Percentiles rank a stretch among this genome's conserved stretches.
These are phyloP conservation scores for Escallonia herrerae DNA, from an alignment of 129 eudicot genomes.

Conservation along the genomic window DNA sequence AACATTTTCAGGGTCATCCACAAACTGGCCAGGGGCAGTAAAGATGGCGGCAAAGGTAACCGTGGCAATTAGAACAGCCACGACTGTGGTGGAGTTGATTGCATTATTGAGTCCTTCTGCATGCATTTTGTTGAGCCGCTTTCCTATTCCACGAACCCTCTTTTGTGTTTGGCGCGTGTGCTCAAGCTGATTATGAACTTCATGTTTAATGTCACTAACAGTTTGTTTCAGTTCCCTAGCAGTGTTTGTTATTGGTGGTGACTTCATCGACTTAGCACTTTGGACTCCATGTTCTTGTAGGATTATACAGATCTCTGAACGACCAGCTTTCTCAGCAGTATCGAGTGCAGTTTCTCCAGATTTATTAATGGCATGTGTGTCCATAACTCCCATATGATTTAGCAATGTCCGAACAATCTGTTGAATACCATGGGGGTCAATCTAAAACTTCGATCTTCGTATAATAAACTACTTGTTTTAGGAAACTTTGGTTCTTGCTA, in stretches of 20 bases:
- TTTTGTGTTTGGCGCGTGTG: conserved; percentile 50
- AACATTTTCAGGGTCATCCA: conserved; percentile 16
- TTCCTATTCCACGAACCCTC: conserved; percentile 46
- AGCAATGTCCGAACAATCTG: conserved; percentile 49
- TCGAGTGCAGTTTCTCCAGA: conserved; percentile 68
- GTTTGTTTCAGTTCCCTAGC: conserved; percentile 59
- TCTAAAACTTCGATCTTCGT: not conserved
- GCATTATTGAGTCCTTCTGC: conserved; percentile 72
- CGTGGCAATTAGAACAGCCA: conserved; percentile 64
- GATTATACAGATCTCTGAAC: conserved; percentile 29
- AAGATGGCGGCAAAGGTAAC: conserved; percentile 74
- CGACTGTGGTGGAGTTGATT: conserved; percentile 64
- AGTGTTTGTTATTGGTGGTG: conserved; percentile 25
- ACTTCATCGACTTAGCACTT: conserved; percentile 37
- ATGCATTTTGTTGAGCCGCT: conserved; percentile 55
- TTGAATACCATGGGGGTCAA: conserved; percentile 3
- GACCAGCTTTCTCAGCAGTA: conserved; percentile 42
- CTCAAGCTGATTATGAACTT: conserved; percentile 54
- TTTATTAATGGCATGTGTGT: conserved; percentile 53
- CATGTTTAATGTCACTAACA: conserved; percentile 70
- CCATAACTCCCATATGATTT: conserved; percentile 28
- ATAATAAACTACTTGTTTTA: not conserved
- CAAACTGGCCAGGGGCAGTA: conserved; percentile 57
- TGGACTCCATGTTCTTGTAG: conserved; percentile 43
- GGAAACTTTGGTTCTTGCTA: not conserved